Evolutionary conservation across 495 filamentous ascomycete genomes (phyloP).

Genomic region (Aspergillus leporis): DNA sequence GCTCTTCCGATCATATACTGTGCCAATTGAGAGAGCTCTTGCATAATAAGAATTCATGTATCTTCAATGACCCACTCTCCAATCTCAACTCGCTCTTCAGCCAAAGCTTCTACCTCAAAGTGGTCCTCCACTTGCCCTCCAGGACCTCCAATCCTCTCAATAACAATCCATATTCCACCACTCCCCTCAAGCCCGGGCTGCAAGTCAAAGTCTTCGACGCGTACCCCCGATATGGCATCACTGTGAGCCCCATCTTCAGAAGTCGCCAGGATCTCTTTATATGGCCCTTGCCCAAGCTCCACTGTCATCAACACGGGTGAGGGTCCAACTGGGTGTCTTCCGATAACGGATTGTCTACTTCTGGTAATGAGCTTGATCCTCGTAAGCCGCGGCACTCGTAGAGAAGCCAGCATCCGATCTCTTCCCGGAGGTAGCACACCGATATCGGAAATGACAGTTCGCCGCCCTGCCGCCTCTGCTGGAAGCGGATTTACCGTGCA

Average conservation of each 20-base stretch:
- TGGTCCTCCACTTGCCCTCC: conserved; percentile 51
- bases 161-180: conserved; percentile 72
- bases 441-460: conserved; percentile 52
- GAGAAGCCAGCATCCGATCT: conserved; percentile 51
- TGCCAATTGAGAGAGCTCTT: too few relatives aligned
- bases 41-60: conserved; percentile 22
- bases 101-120: conserved; percentile 67
- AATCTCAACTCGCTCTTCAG: conserved; percentile 63
- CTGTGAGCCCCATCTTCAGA: conserved; percentile 65
- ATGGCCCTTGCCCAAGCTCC: conserved; percentile 68
- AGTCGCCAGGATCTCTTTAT: conserved; percentile 58
- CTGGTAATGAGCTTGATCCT: conserved; percentile 55
- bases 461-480: conserved; percentile 66
- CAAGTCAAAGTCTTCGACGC: conserved; percentile 71
- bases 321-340: conserved; percentile 38
- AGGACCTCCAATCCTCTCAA: conserved; percentile 68
- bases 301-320: conserved; percentile 64
- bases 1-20: background rate
- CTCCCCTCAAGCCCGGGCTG: conserved; percentile 49
- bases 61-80: conserved; percentile 55
- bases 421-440: conserved; percentile 52
- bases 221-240: conserved; percentile 66
- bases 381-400: conserved; percentile 57
- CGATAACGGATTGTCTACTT: conserved; percentile 38
- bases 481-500: conserved; percentile 56